Percentiles rank a stretch among this genome's conserved stretches.
These are phyloP conservation scores for Ilyonectria robusta DNA, from an alignment of 2,329 filamentous ascomycete genomes.

Conservation along the genomic window DNA sequence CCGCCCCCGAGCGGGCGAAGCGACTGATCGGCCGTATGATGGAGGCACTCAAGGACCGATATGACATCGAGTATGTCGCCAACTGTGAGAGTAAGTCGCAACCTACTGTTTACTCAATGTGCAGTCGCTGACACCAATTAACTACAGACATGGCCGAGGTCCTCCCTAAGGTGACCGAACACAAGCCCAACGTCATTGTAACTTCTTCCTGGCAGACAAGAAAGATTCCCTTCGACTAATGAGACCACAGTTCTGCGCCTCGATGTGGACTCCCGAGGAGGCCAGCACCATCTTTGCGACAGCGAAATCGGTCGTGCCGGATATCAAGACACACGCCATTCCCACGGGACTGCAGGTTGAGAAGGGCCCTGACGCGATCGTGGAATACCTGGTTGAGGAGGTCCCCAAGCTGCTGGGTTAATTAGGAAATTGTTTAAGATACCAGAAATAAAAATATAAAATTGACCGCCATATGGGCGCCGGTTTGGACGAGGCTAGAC, in stretches of 20 bases:
- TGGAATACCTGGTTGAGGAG: slow-evolving; percentile 64
- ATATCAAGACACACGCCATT: slow-evolving; percentile 66
- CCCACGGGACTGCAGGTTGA: slow-evolving; percentile 68
- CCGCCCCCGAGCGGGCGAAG: slow-evolving; percentile 75
- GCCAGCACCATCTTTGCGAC: slow-evolving; percentile 60
- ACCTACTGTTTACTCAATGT: neutral
- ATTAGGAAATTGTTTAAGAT: neutral
- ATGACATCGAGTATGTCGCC: slow-evolving; percentile 73
- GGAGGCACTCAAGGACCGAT: slow-evolving; percentile 73
- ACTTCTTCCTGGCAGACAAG: slow-evolving; percentile 7
- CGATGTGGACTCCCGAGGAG: slow-evolving; percentile 65
- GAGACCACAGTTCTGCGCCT: slow-evolving; percentile 69
- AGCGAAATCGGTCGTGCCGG: slow-evolving; percentile 59
- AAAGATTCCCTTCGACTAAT: neutral
- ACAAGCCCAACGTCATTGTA: slow-evolving; percentile 50
- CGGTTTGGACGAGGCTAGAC: neutral
- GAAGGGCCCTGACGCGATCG: slow-evolving; percentile 67
- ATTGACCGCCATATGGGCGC: neutral
- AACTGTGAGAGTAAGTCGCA: slow-evolving; percentile 70
- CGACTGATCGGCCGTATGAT: slow-evolving; percentile 72
- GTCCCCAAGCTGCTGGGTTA: slow-evolving; percentile 48
- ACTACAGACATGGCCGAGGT: slow-evolving; percentile 68
- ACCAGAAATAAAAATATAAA: neutral
- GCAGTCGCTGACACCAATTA: neutral
- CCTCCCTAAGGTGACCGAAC: slow-evolving; percentile 61